Percentiles rank a stretch among this genome's conserved stretches.
phyloP scores from a whole-genome alignment of 208 protist species.

The Leishmania martiniquensis region DNA sequence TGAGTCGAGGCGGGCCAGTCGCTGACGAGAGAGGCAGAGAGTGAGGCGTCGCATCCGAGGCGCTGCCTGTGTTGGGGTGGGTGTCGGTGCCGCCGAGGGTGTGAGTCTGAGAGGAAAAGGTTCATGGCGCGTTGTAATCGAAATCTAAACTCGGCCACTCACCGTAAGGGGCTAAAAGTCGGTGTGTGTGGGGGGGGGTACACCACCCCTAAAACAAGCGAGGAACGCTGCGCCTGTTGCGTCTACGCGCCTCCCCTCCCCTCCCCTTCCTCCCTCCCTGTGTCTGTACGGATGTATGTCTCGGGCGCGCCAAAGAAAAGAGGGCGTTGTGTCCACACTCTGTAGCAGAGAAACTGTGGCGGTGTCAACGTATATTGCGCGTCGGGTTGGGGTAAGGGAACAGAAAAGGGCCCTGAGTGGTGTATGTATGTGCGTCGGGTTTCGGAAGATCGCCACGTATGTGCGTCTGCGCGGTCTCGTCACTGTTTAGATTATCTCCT shows the following conservation, averaged over 20 bases:
- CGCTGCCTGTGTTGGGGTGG: neutral
- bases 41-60: neutral
- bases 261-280: neutral
- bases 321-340: neutral
- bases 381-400: neutral
- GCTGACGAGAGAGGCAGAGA: neutral
- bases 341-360: neutral
- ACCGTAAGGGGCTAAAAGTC: neutral
- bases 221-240: neutral
- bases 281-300: neutral
- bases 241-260: neutral
- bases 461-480: neutral
- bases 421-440: neutral
- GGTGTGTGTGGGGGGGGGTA: neutral
- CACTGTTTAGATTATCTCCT: neutral
- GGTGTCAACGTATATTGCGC: neutral
- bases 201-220: neutral
- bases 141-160: neutral
- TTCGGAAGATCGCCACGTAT: neutral
- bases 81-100: neutral
- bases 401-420: neutral
- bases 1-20: constrained; percentile 11
- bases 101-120: neutral
- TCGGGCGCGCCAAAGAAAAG: neutral
- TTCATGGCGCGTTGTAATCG: neutral